These are phyloP conservation scores for Musa schizocarpa DNA, from an alignment of 176 grass and related monocot genomes.

Conservation along the genomic window DNA sequence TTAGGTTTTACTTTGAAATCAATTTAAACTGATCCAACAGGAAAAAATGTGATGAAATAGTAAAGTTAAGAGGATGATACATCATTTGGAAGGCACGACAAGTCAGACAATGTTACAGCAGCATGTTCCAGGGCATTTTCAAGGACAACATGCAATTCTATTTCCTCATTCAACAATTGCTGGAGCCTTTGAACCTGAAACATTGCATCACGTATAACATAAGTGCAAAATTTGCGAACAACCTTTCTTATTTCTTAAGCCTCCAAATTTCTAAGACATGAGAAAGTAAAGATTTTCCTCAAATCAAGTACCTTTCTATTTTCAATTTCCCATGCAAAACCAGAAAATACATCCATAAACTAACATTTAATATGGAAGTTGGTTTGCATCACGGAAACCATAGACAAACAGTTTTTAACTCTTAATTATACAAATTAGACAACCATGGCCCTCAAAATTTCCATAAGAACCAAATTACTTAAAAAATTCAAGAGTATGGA, in stretches of 20 bases:
- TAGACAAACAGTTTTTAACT: no score
- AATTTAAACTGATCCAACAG: constrained; percentile 6
- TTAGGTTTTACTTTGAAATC: neutral
- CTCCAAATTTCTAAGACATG: neutral
- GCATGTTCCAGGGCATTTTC: constrained; percentile 70
- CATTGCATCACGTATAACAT: neutral
- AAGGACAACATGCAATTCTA: constrained; percentile 57
- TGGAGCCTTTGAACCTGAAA: constrained; percentile 58
- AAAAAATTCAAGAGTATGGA: neutral
- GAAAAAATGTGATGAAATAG: neutral
- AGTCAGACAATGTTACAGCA: constrained; percentile 66
- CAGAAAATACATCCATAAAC: neutral
- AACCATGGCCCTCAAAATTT: neutral
- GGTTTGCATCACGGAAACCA: no score
- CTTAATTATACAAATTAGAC: no score
- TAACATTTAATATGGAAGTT: neutral
- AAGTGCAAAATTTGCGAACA: neutral
- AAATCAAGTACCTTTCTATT: neutral
- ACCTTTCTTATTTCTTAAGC: neutral
- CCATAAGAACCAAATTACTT: neutral
- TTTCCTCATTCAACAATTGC: constrained; percentile 67
- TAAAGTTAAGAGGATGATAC: constrained; percentile 19
- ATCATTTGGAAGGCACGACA: constrained; percentile 63
- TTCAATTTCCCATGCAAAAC: neutral
- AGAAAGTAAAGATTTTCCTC: neutral